A percentile compares a stretch with the other conserved stretches of the same genome.
These are phyloP conservation scores for Malus sylvestris DNA, from an alignment of 306 rosid species.

Conservation along the genomic window DNA sequence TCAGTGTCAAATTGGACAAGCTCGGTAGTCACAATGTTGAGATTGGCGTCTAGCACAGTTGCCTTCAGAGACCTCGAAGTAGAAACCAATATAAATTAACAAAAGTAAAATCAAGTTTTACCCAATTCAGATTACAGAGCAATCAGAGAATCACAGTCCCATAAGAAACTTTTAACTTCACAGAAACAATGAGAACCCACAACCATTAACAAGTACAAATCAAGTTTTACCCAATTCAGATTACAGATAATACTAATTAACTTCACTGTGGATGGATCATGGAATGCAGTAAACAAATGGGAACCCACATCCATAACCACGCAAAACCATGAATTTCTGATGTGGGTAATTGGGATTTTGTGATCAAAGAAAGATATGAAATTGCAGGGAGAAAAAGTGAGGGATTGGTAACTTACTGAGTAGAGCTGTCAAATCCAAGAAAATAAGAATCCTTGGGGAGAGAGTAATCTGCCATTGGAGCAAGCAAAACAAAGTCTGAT, in stretches of 20 bases:
- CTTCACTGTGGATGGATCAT: neutral
- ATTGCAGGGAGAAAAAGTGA: neutral
- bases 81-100: neutral
- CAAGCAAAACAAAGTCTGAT: neutral
- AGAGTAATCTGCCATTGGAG: constrained; percentile 58
- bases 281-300: neutral
- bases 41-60: constrained; percentile 70
- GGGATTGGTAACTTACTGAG: constrained; percentile 52
- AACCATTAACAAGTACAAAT: too few species aligned
- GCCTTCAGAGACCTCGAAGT: constrained; percentile 81
- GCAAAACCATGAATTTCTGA: neutral
- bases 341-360: neutral
- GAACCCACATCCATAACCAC: neutral
- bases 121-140: neutral
- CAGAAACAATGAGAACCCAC: neutral
- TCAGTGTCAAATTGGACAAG: constrained; percentile 74
- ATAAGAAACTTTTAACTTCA: too few species aligned
- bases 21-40: constrained; percentile 64
- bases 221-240: constrained; percentile 11
- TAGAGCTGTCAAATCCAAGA: constrained; percentile 88
- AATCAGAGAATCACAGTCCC: neutral
- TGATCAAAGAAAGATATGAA: neutral
- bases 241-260: neutral
- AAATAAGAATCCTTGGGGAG: constrained; percentile 61
- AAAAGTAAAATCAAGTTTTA: neutral